Percentiles rank a stretch among this genome's conserved stretches.
phyloP scores from a whole-genome alignment of 2,329 filamentous ascomycete genomes.

The Arthrobotrys conoides region DNA sequence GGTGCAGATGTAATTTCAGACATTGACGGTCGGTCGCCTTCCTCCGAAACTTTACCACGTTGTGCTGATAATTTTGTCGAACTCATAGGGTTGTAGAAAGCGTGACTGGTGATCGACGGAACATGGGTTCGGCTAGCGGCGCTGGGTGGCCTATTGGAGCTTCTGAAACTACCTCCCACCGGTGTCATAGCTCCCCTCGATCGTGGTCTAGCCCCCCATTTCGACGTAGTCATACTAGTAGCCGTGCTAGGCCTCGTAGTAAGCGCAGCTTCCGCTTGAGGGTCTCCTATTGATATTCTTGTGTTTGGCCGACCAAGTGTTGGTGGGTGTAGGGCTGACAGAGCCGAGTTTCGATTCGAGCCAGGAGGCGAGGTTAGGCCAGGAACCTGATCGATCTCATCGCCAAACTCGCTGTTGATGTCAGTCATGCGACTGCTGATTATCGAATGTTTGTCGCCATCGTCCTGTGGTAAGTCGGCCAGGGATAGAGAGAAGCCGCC shows the following conservation, averaged over 20 bases:
- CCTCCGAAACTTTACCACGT: slow-evolving; percentile 72
- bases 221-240: slow-evolving; percentile 61
- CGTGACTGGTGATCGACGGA: slow-evolving; percentile 87
- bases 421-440: slow-evolving; percentile 82
- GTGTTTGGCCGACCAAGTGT: slow-evolving; percentile 63
- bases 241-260: slow-evolving; percentile 64
- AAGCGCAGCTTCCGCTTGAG: slow-evolving; percentile 62
- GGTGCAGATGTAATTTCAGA: slow-evolving; percentile 64
- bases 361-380: slow-evolving; percentile 67
- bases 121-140: slow-evolving; percentile 87
- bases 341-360: slow-evolving; percentile 62
- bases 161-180: slow-evolving; percentile 67
- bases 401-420: slow-evolving; percentile 71
- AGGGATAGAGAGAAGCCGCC: slow-evolving; percentile 63
- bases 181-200: slow-evolving; percentile 63
- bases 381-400: slow-evolving; percentile 71
- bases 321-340: slow-evolving; percentile 62
- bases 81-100: slow-evolving; percentile 97
- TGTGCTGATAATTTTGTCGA: slow-evolving; percentile 94
- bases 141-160: slow-evolving; percentile 72
- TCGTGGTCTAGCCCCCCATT: slow-evolving; percentile 63
- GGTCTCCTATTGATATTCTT: slow-evolving; percentile 64
- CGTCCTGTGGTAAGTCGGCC: slow-evolving; percentile 68
- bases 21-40: slow-evolving; percentile 67
- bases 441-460: slow-evolving; percentile 72